These are phyloP conservation scores for Colletotrichum tanaceti DNA, from an alignment of 2,329 filamentous ascomycete genomes.

Conservation along the genomic window DNA sequence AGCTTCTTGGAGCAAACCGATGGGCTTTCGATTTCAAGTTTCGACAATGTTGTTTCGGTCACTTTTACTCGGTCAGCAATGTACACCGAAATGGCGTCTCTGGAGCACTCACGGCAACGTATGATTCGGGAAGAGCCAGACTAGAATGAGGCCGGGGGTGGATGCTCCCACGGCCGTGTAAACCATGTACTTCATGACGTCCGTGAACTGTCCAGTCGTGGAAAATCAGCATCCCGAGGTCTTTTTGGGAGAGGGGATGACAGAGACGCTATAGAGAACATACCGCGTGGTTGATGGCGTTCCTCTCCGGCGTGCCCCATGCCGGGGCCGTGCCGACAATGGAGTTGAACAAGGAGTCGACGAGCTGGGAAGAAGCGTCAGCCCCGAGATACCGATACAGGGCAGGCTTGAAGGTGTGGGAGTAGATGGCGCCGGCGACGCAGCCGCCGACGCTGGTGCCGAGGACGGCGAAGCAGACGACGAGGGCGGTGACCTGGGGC, in stretches of 20 bases:
- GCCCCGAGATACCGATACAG: constrained; percentile 21
- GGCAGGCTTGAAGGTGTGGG: constrained; percentile 46
- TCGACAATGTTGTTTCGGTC: constrained; percentile 30
- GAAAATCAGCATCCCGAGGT: neutral
- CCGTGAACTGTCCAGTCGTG: constrained; percentile 11
- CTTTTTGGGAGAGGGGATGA: too few species aligned
- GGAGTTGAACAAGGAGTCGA: constrained; percentile 30
- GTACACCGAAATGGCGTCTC: too few species aligned
- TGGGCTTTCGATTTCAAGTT: neutral
- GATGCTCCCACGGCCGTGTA: constrained; percentile 30
- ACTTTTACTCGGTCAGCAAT: neutral
- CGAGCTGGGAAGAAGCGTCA: constrained; percentile 1
- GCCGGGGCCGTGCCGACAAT: constrained; percentile 26
- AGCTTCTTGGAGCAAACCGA: too few species aligned
- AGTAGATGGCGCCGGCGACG: constrained; percentile 50
- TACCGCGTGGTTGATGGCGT: constrained; percentile 25
- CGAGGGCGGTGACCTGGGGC: constrained; percentile 49
- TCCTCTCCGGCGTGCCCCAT: constrained; percentile 32
- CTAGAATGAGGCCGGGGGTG: constrained; percentile 20
- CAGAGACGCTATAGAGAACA: neutral
- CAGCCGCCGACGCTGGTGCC: constrained; percentile 48
- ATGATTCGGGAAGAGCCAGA: constrained; percentile 29
- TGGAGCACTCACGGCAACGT: constrained; percentile 20
- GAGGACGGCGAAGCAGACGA: constrained; percentile 47
- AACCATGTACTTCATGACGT: constrained; percentile 31